A percentile compares a stretch with the other conserved stretches of the same genome.
Evolutionary conservation across 108 stramenopile species (phyloP).

Genomic region (Thalassiosira profunda): DNA sequence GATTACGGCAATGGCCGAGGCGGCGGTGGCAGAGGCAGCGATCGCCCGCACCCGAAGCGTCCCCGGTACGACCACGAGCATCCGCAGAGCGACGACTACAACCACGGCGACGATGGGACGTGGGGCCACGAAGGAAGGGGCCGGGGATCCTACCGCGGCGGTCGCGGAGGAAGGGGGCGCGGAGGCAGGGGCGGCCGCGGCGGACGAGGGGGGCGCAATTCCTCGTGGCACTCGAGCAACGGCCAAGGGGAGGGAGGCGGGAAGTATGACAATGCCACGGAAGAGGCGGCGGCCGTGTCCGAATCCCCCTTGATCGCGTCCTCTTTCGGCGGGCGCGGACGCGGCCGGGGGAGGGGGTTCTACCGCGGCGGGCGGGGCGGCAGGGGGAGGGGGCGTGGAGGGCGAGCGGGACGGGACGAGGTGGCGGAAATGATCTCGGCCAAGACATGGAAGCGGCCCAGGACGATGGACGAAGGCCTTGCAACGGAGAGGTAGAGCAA

Average conservation of each 20-base stretch:
- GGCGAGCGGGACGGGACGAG: constrained; percentile 48
- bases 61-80: constrained; percentile 16
- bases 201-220: constrained; percentile 8
- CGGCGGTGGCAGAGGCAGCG: constrained; percentile 31
- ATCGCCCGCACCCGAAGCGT: neutral
- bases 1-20: neutral
- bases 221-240: constrained; percentile 2
- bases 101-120: constrained; percentile 2
- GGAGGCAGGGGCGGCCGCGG: neutral
- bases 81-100: constrained; percentile 1
- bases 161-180: neutral
- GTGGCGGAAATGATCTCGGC: constrained; percentile 70
- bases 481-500: no score
- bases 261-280: constrained; percentile 44
- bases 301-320: constrained; percentile 48
- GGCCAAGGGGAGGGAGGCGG: constrained; percentile 11
- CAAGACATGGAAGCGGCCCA: constrained; percentile 76
- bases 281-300: constrained; percentile 49
- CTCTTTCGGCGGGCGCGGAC: constrained; percentile 22
- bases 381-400: constrained; percentile 51
- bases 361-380: constrained; percentile 24
- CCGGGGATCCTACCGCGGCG: constrained; percentile 11
- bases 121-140: constrained; percentile 22
- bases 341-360: constrained; percentile 45
- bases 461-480: constrained; percentile 54